A percentile compares a stretch with the other conserved stretches of the same genome.
These are phyloP conservation scores for Oryza brachyantha DNA, from an alignment of 176 grass and related monocot genomes.

Conservation along the genomic window DNA sequence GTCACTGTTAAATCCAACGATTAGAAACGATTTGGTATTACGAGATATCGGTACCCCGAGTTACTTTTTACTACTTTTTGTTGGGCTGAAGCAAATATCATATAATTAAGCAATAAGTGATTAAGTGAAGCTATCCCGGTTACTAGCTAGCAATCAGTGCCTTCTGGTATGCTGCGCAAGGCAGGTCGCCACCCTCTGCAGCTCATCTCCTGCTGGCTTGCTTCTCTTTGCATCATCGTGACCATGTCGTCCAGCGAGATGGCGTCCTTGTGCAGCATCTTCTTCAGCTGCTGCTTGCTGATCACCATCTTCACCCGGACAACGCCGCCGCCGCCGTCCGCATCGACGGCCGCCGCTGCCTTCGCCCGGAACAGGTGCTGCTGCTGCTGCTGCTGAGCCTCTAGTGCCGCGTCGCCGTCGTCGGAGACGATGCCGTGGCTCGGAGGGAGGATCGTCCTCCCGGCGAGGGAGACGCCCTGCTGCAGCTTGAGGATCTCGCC, in stretches of 20 bases:
- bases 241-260: constrained; percentile 44
- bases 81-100: too few relatives aligned
- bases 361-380: constrained; percentile 15
- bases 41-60: too few relatives aligned
- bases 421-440: background rate
- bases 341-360: background rate
- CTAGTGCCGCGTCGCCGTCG: background rate
- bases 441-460: too few relatives aligned
- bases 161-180: constrained; percentile 73
- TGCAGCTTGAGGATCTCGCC: constrained; percentile 20
- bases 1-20: too few relatives aligned
- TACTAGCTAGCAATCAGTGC: constrained; percentile 36
- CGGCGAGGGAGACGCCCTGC: constrained; percentile 2
- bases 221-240: constrained; percentile 35
- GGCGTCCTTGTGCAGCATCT: constrained; percentile 48
- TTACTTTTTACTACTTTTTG: too few relatives aligned
- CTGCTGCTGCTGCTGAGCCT: too few relatives aligned
- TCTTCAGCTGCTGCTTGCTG: constrained; percentile 64
- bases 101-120: background rate
- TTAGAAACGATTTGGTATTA: too few relatives aligned
- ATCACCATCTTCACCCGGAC: constrained; percentile 73
- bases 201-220: background rate
- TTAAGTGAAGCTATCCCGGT: background rate
- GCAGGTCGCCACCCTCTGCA: constrained; percentile 56
- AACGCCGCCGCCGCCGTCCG: constrained; percentile 8